phyloP scores from a whole-genome alignment of 2,329 filamentous ascomycete genomes.

The Macrophomina pseudophaseolina region DNA sequence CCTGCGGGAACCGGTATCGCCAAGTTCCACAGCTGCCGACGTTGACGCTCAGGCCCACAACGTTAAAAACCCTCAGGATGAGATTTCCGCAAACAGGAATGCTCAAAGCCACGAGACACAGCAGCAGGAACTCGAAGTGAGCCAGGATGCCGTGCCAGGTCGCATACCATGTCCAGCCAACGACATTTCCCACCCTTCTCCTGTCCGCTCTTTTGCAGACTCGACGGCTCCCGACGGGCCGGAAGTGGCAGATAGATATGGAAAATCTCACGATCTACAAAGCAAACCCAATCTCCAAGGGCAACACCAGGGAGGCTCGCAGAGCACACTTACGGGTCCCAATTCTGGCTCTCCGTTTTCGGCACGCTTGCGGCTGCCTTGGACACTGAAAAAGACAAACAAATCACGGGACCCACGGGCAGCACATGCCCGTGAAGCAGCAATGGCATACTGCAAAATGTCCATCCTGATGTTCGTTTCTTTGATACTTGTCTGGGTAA shows the following conservation, averaged over 20 bases:
- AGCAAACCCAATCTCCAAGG: too few relatives aligned
- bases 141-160: too few relatives aligned
- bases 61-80: not conserved
- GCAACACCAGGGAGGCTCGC: too few relatives aligned
- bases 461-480: slow-evolving; percentile 74
- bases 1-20: not conserved
- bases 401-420: not conserved
- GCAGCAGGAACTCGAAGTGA: too few relatives aligned
- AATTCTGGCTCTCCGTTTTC: not conserved
- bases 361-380: not conserved
- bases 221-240: too few relatives aligned
- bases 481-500: slow-evolving; percentile 71
- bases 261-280: too few relatives aligned
- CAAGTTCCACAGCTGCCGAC: not conserved
- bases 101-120: too few relatives aligned
- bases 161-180: too few relatives aligned
- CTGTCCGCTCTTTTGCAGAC: too few relatives aligned
- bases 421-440: slow-evolving; percentile 46
- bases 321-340: not conserved
- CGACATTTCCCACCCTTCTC: too few relatives aligned
- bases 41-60: not conserved
- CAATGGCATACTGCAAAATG: slow-evolving; percentile 73
- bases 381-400: not conserved
- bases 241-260: too few relatives aligned
- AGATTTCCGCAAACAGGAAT: not conserved